These are phyloP conservation scores for Pleurotus sapidus DNA, from an alignment of 768 basidiomycete species.

Conservation along the genomic window DNA sequence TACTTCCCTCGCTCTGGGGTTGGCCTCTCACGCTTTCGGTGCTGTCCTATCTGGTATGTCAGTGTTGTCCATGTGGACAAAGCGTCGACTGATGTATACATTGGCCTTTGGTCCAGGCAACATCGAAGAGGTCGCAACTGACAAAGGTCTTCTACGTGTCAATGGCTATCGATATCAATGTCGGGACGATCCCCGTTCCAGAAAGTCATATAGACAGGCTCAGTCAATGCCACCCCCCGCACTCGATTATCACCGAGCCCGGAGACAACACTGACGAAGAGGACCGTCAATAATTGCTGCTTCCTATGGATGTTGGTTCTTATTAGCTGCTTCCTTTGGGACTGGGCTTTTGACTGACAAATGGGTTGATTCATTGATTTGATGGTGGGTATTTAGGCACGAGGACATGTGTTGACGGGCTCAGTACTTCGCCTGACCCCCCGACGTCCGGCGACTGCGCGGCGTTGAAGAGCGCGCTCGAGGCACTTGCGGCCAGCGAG, in stretches of 20 bases:
- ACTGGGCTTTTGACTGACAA: background rate
- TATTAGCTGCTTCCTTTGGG: background rate
- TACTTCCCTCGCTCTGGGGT: background rate
- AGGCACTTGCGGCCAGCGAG: constrained; percentile 10
- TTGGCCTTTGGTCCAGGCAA: background rate
- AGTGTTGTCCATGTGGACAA: background rate
- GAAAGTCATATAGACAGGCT: background rate
- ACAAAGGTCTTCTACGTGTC: background rate
- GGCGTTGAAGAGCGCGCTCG: constrained; percentile 2
- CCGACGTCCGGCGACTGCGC: constrained; percentile 8
- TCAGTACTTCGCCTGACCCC: constrained; percentile 4
- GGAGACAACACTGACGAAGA: constrained; percentile 5
- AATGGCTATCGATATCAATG: constrained; percentile 2
- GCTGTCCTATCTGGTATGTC: background rate
- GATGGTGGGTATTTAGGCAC: background rate
- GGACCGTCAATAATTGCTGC: constrained; percentile 6
- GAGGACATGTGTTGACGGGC: constrained; percentile 7
- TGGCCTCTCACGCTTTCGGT: background rate
- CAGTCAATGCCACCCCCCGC: background rate
- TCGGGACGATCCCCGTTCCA: constrained; percentile 1
- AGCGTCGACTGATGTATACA: background rate
- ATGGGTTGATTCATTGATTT: background rate
- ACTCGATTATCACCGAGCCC: background rate
- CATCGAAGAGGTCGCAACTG: background rate
- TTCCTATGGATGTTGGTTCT: constrained; percentile 7